Percentiles rank a stretch among this genome's conserved stretches.
phyloP scores from a whole-genome alignment of 192 early-diverging fungal species.

The Lobosporangium transversale region DNA sequence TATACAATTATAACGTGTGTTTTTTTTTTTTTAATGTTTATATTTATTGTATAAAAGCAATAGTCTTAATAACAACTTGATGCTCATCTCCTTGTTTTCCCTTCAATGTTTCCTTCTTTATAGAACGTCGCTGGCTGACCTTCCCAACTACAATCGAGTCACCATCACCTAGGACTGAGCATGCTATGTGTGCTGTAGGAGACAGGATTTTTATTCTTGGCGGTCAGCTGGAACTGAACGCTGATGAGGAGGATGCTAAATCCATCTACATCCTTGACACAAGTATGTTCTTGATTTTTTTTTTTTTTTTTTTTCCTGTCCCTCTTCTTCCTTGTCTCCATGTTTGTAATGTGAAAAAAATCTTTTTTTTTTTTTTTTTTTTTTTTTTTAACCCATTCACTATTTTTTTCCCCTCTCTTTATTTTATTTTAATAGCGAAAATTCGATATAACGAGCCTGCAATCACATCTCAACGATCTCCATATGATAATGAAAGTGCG shows the following conservation, averaged over 20 bases:
- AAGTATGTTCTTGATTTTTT: constrained; percentile 24
- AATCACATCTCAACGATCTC: constrained; percentile 9
- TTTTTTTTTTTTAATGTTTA: too few relatives aligned
- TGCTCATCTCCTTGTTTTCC: too few relatives aligned
- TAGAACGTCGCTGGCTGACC: constrained; percentile 65
- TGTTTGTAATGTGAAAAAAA: too few relatives aligned
- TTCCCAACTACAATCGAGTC: constrained; percentile 65
- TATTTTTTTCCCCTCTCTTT: background rate
- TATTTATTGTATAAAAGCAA: too few relatives aligned
- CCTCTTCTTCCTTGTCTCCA: background rate
- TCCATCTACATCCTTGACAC: constrained; percentile 46
- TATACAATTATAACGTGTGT: too few relatives aligned
- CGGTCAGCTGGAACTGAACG: constrained; percentile 57
- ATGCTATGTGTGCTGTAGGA: constrained; percentile 55
- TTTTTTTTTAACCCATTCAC: background rate
- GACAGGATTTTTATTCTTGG: constrained; percentile 65
- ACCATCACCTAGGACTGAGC: constrained; percentile 57
- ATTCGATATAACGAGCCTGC: constrained; percentile 41
- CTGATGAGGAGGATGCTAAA: constrained; percentile 33
- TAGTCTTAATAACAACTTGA: too few relatives aligned
- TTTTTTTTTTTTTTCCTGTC: background rate
- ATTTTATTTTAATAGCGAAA: constrained; percentile 27
- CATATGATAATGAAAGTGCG: constrained; percentile 25
- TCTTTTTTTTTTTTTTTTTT: background rate
- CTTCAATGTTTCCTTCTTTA: too few relatives aligned